Evolutionary conservation across 768 basidiomycete genomes (phyloP).

Genomic region (Russula ochroleuca): DNA sequence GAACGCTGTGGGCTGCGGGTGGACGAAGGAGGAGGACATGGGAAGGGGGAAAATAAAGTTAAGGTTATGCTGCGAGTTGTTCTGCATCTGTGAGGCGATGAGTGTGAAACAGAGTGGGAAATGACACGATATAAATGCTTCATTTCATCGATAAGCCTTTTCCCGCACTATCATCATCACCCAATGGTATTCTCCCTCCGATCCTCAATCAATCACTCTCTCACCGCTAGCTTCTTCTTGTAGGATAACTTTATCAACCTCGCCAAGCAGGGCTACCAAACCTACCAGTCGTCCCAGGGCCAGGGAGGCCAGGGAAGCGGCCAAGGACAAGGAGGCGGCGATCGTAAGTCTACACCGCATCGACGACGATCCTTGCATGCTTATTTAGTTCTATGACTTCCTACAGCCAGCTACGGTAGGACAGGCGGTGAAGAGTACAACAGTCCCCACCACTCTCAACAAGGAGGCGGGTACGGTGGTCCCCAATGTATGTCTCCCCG

Average conservation of each 20-base stretch:
- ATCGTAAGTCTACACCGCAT: slow-evolving; percentile 36
- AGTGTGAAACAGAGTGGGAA: neutral
- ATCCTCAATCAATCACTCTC: neutral
- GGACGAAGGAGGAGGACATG: slow-evolving; percentile 25
- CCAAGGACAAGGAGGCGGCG: slow-evolving; percentile 33
- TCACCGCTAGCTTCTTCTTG: neutral
- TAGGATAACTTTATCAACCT: slow-evolving; percentile 67
- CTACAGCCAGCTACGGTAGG: slow-evolving; percentile 33
- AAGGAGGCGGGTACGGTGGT: slow-evolving; percentile 11
- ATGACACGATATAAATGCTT: neutral
- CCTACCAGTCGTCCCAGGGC: slow-evolving; percentile 39
- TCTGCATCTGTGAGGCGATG: neutral
- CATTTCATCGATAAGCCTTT: neutral
- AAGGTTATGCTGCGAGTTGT: slow-evolving; percentile 12
- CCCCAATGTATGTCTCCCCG: slow-evolving; percentile 28
- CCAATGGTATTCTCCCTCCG: slow-evolving; percentile 3
- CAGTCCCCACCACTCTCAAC: slow-evolving; percentile 44
- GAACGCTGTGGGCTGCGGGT: slow-evolving; percentile 13
- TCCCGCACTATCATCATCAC: neutral
- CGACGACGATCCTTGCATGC: neutral
- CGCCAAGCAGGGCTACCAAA: slow-evolving; percentile 61
- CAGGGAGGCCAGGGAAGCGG: slow-evolving; percentile 32
- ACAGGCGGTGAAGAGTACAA: slow-evolving; percentile 67
- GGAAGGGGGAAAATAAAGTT: slow-evolving; percentile 7
- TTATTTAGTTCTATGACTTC: slow-evolving; percentile 16